phyloP scores from a whole-genome alignment of 495 filamentous ascomycete species.

The Rostrohypoxylon terebratum region DNA sequence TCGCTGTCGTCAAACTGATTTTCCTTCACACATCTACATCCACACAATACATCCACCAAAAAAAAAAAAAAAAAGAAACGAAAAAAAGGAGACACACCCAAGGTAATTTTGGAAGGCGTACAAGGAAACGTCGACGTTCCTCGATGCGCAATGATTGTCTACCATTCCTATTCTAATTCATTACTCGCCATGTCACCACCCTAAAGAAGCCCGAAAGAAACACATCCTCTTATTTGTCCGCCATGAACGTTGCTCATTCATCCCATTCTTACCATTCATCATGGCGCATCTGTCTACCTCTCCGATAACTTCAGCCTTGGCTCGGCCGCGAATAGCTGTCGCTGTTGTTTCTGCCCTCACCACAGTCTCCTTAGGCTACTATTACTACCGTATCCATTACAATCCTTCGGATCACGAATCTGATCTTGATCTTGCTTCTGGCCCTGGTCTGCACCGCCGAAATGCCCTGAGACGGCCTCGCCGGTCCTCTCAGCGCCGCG shows the following conservation, averaged over 20 bases:
- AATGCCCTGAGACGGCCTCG: constrained; percentile 67
- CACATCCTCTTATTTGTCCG: constrained; percentile 15
- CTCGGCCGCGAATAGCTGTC: constrained; percentile 55
- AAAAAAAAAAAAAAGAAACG: too few relatives aligned
- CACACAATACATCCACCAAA: background rate
- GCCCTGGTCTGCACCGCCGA: constrained; percentile 64
- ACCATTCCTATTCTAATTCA: background rate
- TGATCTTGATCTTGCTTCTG: constrained; percentile 38
- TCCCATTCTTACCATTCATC: constrained; percentile 32
- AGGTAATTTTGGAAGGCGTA: background rate
- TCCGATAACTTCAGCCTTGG: constrained; percentile 57
- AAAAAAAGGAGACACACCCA: too few relatives aligned
- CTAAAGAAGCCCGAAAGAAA: too few relatives aligned
- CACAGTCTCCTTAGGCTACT: constrained; percentile 53
- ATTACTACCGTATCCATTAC: constrained; percentile 48
- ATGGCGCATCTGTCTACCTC: constrained; percentile 49
- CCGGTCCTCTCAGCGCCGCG: constrained; percentile 48
- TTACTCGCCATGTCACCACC: background rate
- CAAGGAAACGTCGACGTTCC: too few relatives aligned
- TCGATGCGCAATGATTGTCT: background rate
- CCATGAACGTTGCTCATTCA: constrained; percentile 42
- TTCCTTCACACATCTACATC: too few relatives aligned
- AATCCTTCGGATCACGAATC: constrained; percentile 43
- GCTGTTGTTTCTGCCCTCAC: constrained; percentile 53
- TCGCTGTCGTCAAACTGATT: too few relatives aligned